A percentile compares a stretch with the other conserved stretches of the same genome.
These are phyloP conservation scores for Pythium aquatile DNA, from an alignment of 352 stramenopile genomes.

Conservation along the genomic window DNA sequence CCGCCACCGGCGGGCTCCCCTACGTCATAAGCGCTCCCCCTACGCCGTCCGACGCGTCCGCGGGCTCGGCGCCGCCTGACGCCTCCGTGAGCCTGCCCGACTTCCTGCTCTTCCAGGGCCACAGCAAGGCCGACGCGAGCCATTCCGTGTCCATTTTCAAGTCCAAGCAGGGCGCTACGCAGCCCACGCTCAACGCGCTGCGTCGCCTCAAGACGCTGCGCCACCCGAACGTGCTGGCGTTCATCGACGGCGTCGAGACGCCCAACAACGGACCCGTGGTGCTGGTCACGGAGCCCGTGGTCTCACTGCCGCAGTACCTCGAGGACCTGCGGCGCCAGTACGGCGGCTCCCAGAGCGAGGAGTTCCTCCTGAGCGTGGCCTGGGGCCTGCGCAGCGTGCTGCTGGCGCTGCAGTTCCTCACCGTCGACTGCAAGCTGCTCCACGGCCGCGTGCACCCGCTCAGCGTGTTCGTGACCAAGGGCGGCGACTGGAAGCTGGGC, in stretches of 20 bases:
- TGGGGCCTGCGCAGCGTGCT: conserved; percentile 95
- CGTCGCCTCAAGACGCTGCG: conserved; percentile 92
- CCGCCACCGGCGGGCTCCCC: conserved; percentile 64
- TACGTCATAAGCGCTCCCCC: conserved; percentile 45
- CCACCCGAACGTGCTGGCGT: conserved; percentile 93
- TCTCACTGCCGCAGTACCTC: conserved; percentile 89
- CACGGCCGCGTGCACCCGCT: conserved; percentile 89
- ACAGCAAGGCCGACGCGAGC: conserved; percentile 77
- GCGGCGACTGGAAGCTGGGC: conserved; percentile 95
- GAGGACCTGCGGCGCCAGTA: conserved; percentile 66
- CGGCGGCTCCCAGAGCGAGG: conserved; percentile 45
- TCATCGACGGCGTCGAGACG: conserved; percentile 78
- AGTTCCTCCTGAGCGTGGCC: conserved; percentile 84
- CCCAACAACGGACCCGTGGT: conserved; percentile 86
- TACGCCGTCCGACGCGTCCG: conserved; percentile 26
- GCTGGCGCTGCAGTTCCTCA: conserved; percentile 92
- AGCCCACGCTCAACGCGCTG: conserved; percentile 90
- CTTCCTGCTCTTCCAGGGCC: conserved; percentile 85
- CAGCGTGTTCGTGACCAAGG: conserved; percentile 94
- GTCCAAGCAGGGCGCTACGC: conserved; percentile 69
- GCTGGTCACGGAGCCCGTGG: conserved; percentile 94
- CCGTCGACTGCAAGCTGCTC: conserved; percentile 92
- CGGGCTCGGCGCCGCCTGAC: conserved; percentile 23
- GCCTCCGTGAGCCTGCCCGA: conserved; percentile 51
- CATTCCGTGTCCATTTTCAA: conserved; percentile 92